Percentiles rank a stretch among this genome's conserved stretches.
Evolutionary conservation across 2,329 filamentous ascomycete species (phyloP).

Genomic region (Talaromyces sp.): DNA sequence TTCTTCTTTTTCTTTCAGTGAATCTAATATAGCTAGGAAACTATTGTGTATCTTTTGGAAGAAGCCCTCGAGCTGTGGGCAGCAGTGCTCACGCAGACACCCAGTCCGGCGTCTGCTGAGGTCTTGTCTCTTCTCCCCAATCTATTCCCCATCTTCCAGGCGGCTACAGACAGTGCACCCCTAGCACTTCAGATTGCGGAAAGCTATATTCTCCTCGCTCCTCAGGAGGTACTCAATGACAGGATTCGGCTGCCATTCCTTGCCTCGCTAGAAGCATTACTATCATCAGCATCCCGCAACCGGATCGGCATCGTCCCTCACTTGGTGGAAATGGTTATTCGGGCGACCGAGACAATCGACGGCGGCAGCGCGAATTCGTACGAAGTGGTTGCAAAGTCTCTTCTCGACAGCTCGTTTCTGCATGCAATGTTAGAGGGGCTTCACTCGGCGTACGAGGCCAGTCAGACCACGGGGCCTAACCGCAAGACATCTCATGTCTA

Average conservation of each 20-base stretch:
- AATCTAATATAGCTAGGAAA: conserved; percentile 35
- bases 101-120: conserved; percentile 54
- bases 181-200: conserved; percentile 63
- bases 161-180: conserved; percentile 60
- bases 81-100: conserved; percentile 64
- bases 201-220: conserved; percentile 65
- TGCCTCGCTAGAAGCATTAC: conserved; percentile 35
- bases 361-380: conserved; percentile 54
- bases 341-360: conserved; percentile 58
- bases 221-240: conserved; percentile 40
- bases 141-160: conserved; percentile 62
- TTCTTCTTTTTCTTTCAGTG: neutral
- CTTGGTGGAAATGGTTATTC: conserved; percentile 61
- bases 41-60: conserved; percentile 79
- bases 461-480: conserved; percentile 78
- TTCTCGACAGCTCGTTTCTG: conserved; percentile 61
- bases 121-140: conserved; percentile 61
- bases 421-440: conserved; percentile 61
- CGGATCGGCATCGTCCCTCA: conserved; percentile 39
- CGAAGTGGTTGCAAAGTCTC: conserved; percentile 59
- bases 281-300: conserved; percentile 34
- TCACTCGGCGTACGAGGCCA: conserved; percentile 64
- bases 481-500: conserved; percentile 65
- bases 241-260: conserved; percentile 34
- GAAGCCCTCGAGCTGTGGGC: conserved; percentile 89